These are phyloP conservation scores for Phaeophleospora eucalypticola DNA, from an alignment of 2,329 filamentous ascomycete species.

Conservation along the genomic window DNA sequence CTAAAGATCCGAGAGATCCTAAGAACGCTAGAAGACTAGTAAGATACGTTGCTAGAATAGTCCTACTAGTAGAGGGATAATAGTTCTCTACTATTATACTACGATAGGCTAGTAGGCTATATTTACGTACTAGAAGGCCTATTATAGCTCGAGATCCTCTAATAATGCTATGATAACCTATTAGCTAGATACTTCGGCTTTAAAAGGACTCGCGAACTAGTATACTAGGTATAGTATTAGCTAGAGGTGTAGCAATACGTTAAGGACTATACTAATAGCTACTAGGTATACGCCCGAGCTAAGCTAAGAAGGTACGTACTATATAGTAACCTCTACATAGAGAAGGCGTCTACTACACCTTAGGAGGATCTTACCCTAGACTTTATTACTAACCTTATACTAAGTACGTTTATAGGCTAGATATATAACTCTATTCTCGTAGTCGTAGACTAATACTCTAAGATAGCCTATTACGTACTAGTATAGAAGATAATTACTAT, in stretches of 20 bases:
- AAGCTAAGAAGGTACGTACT: constrained; percentile 1
- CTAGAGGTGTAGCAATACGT: not conserved
- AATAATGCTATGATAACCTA: constrained; percentile 4
- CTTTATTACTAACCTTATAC: constrained; percentile 8
- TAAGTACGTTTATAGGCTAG: not conserved
- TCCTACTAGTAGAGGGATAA: no score
- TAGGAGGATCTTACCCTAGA: constrained; percentile 5
- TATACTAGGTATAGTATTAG: constrained; percentile 1
- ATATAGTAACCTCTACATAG: constrained; percentile 1
- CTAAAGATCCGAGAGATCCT: no score
- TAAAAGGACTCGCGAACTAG: not conserved
- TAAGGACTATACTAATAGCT: not conserved
- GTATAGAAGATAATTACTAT: not conserved
- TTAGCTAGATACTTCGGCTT: not conserved
- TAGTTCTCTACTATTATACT: no score
- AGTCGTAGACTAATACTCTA: constrained; percentile 22
- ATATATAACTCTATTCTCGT: constrained; percentile 20
- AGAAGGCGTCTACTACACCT: not conserved
- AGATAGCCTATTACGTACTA: constrained; percentile 16
- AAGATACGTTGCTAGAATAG: no score
- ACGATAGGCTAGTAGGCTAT: no score
- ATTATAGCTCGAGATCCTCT: no score
- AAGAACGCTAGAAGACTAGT: no score
- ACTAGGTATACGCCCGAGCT: not conserved
- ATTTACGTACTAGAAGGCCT: no score